Base-by-base conservation (phyloP, 176 grass and related monocot genomes). In the Oryza punctata region DNA sequence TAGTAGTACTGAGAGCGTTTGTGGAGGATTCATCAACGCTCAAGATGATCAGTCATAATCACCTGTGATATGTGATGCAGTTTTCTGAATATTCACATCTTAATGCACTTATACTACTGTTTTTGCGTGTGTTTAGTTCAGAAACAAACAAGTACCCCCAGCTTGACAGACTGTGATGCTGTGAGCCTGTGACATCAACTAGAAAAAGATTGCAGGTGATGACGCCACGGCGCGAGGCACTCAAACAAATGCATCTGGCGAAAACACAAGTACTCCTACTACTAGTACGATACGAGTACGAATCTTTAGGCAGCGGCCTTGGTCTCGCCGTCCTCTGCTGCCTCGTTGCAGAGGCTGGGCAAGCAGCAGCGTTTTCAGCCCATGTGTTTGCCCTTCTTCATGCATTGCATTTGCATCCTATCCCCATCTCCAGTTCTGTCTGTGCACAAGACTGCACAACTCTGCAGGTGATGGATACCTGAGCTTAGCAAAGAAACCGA, bases 231-330 rank as follows among this genome's bases (percentile, higher is more conserved):
- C 44, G 15, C 29, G 8, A 14, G 26, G 29, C 18, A 49, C 29
- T 50, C 45, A 8, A 27, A 67, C 14, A 63, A 18, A 38, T 12
- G 65, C 83, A 70, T 29, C 40, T 10, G 26, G 49, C 74, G 15
- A 10, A 27, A 57, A 57, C 52, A 2, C 70, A 24, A 32, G 35
- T 63, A 57, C 30, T 21, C 1, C 15, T 27, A 1, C 30, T 21
- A 2, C 15, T 27, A 1, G 35, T 37, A 37, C 40, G 40, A 18
- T 1, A 11, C 1, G 11, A 24, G 78, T 61, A 85, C 83, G 75
- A 78, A 71, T 77, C 37, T 26, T 35, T 35, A 82, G 24, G 79
- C 71, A 11, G 71, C 47, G 32, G 71, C 47, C 45, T 24, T 44
- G 59, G 11, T 10, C 24, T 25, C 18, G 10, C 0, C 1, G 27